These are phyloP conservation scores for Pelargonium citronellum DNA, from an alignment of 441 rosid species.

Conservation along the genomic window DNA sequence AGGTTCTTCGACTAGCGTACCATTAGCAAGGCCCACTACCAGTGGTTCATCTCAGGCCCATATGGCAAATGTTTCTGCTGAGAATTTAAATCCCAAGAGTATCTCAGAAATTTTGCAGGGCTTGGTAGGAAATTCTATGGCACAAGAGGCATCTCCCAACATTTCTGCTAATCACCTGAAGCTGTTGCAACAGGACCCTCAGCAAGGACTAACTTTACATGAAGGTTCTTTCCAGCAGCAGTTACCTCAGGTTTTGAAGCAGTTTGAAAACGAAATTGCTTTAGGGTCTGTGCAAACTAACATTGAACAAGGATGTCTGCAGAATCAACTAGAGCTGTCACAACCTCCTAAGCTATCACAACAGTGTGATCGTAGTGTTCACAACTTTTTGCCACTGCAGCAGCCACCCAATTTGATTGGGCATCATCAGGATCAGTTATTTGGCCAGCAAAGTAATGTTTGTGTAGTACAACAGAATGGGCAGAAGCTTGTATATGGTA, in stretches of 20 bases:
- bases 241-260: slow-evolving; percentile 20
- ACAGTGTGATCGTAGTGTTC: slow-evolving; percentile 11
- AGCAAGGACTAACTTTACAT: slow-evolving; percentile 9
- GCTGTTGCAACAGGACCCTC: slow-evolving; percentile 20
- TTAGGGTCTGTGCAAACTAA: slow-evolving; percentile 6
- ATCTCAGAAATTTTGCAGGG: slow-evolving; percentile 11
- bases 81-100: neutral
- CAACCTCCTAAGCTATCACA: slow-evolving; percentile 22
- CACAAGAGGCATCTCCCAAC: slow-evolving; percentile 18
- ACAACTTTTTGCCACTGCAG: slow-evolving; percentile 18
- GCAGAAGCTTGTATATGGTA: slow-evolving; percentile 18
- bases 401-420: slow-evolving; percentile 16
- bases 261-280: neutral
- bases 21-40: slow-evolving; percentile 17
- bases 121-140: slow-evolving; percentile 20
- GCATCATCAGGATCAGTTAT: slow-evolving; percentile 22
- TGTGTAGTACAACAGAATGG: slow-evolving; percentile 23
- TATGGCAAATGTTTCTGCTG: slow-evolving; percentile 12
- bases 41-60: slow-evolving; percentile 20
- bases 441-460: slow-evolving; percentile 19
- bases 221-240: slow-evolving; percentile 11
- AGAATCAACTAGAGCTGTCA: slow-evolving; percentile 20
- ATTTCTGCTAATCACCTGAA: slow-evolving; percentile 20
- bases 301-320: slow-evolving; percentile 12
- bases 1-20: slow-evolving; percentile 12